These are phyloP conservation scores for Ceratocystiopsis sp. DNA, from an alignment of 2,329 filamentous ascomycete genomes.

Conservation along the genomic window DNA sequence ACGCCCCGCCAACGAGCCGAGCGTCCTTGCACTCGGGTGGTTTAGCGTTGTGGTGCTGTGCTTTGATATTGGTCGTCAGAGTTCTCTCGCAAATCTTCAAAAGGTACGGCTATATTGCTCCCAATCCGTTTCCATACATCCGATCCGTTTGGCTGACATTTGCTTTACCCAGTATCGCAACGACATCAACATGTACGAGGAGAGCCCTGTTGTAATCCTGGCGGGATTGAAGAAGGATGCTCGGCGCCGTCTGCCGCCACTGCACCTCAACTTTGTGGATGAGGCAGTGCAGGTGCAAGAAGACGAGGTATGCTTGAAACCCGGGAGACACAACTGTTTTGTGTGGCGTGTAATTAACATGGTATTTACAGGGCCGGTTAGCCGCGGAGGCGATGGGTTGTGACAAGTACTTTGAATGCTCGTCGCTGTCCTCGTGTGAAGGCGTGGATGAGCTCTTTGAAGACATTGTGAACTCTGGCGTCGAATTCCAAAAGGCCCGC, in stretches of 20 bases:
- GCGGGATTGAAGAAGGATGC: conserved; percentile 11
- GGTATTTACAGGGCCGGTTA: not conserved
- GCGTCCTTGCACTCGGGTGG: conserved; percentile 8
- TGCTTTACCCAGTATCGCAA: conserved; percentile 6
- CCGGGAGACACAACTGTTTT: too few species aligned
- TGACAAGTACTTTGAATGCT: conserved; percentile 11
- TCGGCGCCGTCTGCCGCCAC: conserved; percentile 7
- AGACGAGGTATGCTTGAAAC: too few species aligned
- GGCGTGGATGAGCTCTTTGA: conserved; percentile 9
- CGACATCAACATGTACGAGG: conserved; percentile 9
- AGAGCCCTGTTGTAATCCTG: conserved; percentile 9
- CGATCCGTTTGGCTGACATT: not conserved
- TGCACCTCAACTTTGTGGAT: conserved; percentile 8
- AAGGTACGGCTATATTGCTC: conserved; percentile 1
- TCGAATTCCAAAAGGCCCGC: conserved; percentile 5
- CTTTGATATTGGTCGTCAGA: conserved; percentile 7
- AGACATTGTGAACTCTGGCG: conserved; percentile 6
- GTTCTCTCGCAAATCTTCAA: conserved; percentile 5
- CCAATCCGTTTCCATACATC: too few species aligned
- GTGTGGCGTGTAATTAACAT: too few species aligned
- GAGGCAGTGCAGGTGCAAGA: conserved; percentile 6
- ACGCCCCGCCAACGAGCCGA: conserved; percentile 3
- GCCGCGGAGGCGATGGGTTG: conserved; percentile 4
- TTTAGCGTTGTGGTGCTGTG: conserved; percentile 11
- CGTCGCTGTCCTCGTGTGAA: conserved; percentile 8